Evolutionary conservation across 2,329 filamentous ascomycete species (phyloP), one percentile per base, ranked within the genome.

Genomic region (Neopestalotiopsis clavispora): DNA sequence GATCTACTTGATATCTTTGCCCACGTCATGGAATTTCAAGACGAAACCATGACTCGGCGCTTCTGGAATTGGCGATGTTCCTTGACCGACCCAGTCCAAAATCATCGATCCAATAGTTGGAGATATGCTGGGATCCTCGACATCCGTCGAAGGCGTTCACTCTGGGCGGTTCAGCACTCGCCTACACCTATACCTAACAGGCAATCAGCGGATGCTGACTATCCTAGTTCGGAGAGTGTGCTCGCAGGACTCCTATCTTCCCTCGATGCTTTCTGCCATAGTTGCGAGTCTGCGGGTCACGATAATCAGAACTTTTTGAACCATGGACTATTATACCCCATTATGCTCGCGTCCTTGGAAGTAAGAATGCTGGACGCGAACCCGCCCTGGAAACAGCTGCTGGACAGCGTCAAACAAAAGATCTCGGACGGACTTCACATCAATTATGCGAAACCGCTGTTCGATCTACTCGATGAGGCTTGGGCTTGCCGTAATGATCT

Each of bases 71-170:
- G 65, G 65, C 20, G 14, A 13, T 23, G 17, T 13, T n/a, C 38
- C 4, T 13, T 40, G 5, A 20, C n/a, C 13, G 20, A 60, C n/a
- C 52, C 38, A 10, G 4, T 60, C 1, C n/a, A 38, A n/a, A 40
- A 17, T 13, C 65, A 66, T 12, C 56, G 30, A 32, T 66, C 52
- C 45, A 20, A 66, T 45, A 58, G 30, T 38, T 57, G 32, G 49
- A 38, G 52, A 13, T 59, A 66, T 59, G 65, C 65, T 20, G 65
- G 42, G 9, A 58, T 66, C 13, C 52, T 66, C 9, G 49, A 58
- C 4, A 3, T 59, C 10, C 65, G 65, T 10, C 52, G 65, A 12
- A 34, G 52, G 28, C 65, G 34, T 23, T 14, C n/a, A 30, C 65
- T 66, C 23, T 32, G 10, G 17, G 45, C 17, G 23, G 17, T 10